These are phyloP conservation scores for Davidsoniella neocaledoniae DNA, from an alignment of 2,329 filamentous ascomycete genomes.

Conservation along the genomic window DNA sequence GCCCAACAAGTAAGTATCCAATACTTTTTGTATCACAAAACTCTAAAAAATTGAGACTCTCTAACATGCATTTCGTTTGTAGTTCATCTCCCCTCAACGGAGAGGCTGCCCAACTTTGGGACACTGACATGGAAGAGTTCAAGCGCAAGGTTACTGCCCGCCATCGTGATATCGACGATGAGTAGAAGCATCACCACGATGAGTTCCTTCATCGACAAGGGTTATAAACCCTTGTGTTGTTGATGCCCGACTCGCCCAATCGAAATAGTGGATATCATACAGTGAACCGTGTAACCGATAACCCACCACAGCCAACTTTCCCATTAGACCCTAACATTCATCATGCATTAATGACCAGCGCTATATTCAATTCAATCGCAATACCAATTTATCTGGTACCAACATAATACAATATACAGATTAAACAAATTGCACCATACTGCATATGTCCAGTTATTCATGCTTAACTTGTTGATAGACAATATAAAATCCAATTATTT, in stretches of 20 bases:
- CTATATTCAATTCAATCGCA: not conserved
- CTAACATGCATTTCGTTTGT: slow-evolving; percentile 13
- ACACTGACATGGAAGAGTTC: slow-evolving; percentile 73
- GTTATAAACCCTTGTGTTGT: not conserved
- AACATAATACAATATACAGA: not conserved
- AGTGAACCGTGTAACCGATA: too few relatives aligned
- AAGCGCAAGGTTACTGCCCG: slow-evolving; percentile 54
- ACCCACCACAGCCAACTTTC: not conserved
- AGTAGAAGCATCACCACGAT: slow-evolving; percentile 23
- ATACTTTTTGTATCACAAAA: not conserved
- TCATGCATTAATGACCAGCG: not conserved
- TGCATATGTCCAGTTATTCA: too few relatives aligned
- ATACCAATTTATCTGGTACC: not conserved
- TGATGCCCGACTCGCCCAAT: not conserved
- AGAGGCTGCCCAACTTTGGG: slow-evolving; percentile 92
- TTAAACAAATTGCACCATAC: too few relatives aligned
- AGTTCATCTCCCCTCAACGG: slow-evolving; percentile 91
- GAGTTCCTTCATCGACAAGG: not conserved
- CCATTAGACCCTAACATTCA: not conserved
- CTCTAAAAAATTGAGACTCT: not conserved
- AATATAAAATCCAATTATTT: not conserved
- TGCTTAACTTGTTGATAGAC: too few relatives aligned
- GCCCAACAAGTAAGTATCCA: slow-evolving; percentile 77
- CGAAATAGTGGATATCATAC: not conserved
- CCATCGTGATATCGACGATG: slow-evolving; percentile 48